Base-by-base conservation (phyloP, 352 stramenopile genomes). In the Phytophthora ramorum region DNA sequence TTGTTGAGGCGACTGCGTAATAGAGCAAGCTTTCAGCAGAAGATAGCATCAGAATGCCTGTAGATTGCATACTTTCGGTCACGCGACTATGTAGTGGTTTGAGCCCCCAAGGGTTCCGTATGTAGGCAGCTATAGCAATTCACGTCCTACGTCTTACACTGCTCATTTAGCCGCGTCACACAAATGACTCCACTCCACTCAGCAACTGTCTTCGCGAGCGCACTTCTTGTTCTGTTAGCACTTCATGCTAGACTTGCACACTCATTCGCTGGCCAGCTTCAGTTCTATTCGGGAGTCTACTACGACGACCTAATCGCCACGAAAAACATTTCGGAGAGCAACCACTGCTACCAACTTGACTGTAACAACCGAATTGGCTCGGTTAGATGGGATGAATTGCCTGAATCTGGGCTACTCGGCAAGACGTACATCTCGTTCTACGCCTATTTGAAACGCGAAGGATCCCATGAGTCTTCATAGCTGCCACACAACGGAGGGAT, bases 261-360 rank as follows among this genome's bases (percentile, higher is more conserved):
- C 7, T 14, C 37, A 9, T 43, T 43, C 37, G 13, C 13, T 8
- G 37, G 37, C 13, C 37, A 43, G 4, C 14, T 43, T 43, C 14
- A 43, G 3, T 43, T 43, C 16, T 43, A 43, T 43, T 43, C 37
- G 37, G 37, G 37, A 19, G 37, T 43, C 14, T 43, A 43, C 37
- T 43, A 19, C 37, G 37, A 19, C 1, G 7, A 43, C 37, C 37
- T 43, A 12, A 43, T 43, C 14, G 37, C 4, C 4, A 43, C 13
- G 37, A 43, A 43, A 43, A 43, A 43, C 37, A 19, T 43, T 13
- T 19, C 37, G 14, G 17, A 43, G 14, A 34, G 12, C 19, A 57
- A 61, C 35, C 14, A 35, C 6, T 73, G 58, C 45, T 73, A 64
- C 44, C 58, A 63, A 57, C 41, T 73, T n/a, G 30, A 58, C 35